Percentiles rank a stretch among this genome's conserved stretches.
These are phyloP conservation scores for Lenzites betulinus DNA, from an alignment of 768 basidiomycete genomes.

Conservation along the genomic window DNA sequence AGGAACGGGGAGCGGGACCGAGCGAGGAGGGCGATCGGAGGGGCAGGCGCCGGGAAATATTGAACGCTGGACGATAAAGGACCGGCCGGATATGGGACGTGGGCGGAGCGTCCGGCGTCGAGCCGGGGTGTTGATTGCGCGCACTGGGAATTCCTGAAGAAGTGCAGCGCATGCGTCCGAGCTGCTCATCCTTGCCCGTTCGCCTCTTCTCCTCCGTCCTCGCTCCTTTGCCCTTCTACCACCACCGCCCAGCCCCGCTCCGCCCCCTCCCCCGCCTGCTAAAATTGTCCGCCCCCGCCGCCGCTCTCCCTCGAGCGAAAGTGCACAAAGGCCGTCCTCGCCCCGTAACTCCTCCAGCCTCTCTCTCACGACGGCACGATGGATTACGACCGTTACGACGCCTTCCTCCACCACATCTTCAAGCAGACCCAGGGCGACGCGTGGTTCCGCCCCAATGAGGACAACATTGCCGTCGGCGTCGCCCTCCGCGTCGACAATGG, in stretches of 20 bases:
- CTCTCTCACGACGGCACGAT: conserved; percentile 22
- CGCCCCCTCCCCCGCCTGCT: conserved; percentile 11
- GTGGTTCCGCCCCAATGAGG: conserved; percentile 55
- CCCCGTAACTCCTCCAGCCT: conserved; percentile 6
- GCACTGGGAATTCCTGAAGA: conserved; percentile 5
- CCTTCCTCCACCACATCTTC: conserved; percentile 46
- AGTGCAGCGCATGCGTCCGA: no score
- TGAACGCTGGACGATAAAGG: conserved; percentile 7
- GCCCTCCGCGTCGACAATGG: conserved; percentile 50
- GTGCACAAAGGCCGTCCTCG: conserved; percentile 7
- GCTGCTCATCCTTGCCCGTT: not conserved
- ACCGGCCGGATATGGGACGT: no score
- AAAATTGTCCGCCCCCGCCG: not conserved
- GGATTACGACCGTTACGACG: conserved; percentile 47
- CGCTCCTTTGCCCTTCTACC: conserved; percentile 15
- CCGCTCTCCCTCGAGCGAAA: conserved; percentile 1
- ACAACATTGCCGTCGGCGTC: conserved; percentile 47
- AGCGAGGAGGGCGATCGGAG: not conserved
- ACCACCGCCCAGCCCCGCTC: conserved; percentile 9
- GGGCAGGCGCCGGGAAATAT: not conserved
- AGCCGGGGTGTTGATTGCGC: no score
- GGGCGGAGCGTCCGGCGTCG: no score
- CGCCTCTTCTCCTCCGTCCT: conserved; percentile 13
- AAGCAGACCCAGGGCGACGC: conserved; percentile 52
- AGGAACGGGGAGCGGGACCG: no score